A percentile compares a stretch with the other conserved stretches of the same genome.
phyloP scores from a whole-genome alignment of 2,329 filamentous ascomycete species.

The Neopestalotiopsis clavispora region DNA sequence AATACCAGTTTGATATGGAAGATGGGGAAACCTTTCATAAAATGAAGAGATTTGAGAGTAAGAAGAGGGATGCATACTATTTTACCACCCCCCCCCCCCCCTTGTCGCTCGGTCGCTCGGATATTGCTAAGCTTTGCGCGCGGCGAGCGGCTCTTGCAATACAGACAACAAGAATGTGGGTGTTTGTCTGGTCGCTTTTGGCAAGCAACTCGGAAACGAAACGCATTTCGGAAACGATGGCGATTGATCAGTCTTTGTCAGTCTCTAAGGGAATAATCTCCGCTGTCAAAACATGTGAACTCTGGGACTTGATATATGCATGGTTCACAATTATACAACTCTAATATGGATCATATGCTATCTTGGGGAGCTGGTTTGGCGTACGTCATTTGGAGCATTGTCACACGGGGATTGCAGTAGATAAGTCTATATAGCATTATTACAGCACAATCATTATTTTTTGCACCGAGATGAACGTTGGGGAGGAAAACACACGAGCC shows the following conservation, averaged over 20 bases:
- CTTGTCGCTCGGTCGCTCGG: background rate
- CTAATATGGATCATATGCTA: background rate
- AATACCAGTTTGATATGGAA: background rate
- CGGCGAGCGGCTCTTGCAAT: background rate
- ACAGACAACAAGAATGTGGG: background rate
- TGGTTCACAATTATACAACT: background rate
- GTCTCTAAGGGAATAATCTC: background rate
- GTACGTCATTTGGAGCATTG: background rate
- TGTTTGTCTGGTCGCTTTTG: background rate
- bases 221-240: background rate
- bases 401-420: background rate
- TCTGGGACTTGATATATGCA: background rate
- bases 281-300: background rate
- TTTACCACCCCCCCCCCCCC: background rate
- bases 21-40: background rate
- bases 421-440: background rate
- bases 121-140: background rate
- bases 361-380: background rate
- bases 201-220: constrained; percentile 1
- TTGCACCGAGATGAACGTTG: background rate
- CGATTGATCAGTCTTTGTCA: background rate
- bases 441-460: background rate
- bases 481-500: background rate
- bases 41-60: background rate
- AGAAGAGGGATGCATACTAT: background rate